Base-by-base conservation (phyloP, 2,329 filamentous ascomycete genomes). In the Furcasterigmium sp. region DNA sequence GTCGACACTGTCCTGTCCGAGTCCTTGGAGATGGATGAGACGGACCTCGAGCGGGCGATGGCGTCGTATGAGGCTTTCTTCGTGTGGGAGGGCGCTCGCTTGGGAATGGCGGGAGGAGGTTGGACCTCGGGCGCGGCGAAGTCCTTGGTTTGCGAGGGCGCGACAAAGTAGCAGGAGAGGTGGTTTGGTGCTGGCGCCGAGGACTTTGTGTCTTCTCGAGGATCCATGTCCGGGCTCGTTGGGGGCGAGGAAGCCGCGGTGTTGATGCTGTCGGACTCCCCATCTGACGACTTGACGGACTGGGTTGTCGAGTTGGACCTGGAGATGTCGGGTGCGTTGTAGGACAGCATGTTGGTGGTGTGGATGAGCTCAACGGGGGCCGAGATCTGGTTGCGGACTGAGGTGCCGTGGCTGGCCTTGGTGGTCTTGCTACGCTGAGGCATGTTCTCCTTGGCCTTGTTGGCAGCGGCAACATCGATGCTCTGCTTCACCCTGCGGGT, bases 271-370 rank as follows among this genome's bases (percentile, higher is more conserved):
- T 91, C 87, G 5, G 84, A 89, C 51, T 91, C 87, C 46, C 86
- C 82, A 34, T 80, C 80, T 4, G 80, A 82, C 4, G 84, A 85
- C 52, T 76, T 75, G 46, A 64, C 68, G 3, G 75, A 71, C 23
- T 67, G 69, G 54, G 71, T 72, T 58, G 70, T 54, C n/a, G 70
- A 69, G 14, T 59, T 53, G n/a, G 51, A 61, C 57, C 58, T 74
- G 36, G 71, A 70, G 49, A 96, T 82, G 59, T 96, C 86, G 40
- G 91, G 91, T 9, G 93, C 91, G 59, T 91, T 91, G 75, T 95
- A 95, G 8, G 89, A 90, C 43, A 96, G 83, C 78, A 94, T 89
- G 66, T 97, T 98, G 54, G 93, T 97, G 5, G 91, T 95, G 46
- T 93, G 94, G 39, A 96, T 73, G 50, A 98, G 76, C 64, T 90